Evolutionary conservation across 257 asterid genomes (phyloP).

Genomic region (Salvia splendens): DNA sequence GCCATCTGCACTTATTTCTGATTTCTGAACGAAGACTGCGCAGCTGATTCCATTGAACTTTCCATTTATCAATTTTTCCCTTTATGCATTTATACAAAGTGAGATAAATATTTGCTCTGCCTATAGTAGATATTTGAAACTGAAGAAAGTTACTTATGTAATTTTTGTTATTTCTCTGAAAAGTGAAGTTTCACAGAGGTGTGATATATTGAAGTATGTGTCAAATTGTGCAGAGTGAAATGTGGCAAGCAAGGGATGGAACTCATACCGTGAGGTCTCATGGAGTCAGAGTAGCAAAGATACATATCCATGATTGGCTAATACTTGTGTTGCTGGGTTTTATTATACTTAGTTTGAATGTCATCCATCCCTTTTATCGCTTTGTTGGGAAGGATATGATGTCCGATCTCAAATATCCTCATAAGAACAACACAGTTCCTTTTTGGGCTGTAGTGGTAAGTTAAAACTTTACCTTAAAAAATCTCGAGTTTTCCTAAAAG

Average conservation of each 20-base stretch:
- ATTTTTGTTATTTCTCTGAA: too few species aligned
- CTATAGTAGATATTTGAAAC: too few species aligned
- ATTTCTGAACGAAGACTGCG: not conserved
- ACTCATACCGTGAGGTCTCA: constrained; percentile 74
- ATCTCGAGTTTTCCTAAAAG: constrained; percentile 19
- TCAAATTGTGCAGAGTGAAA: constrained; percentile 50
- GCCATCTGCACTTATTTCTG: not conserved
- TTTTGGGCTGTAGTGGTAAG: constrained; percentile 76
- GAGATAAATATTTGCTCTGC: too few species aligned
- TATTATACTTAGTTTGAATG: constrained; percentile 43
- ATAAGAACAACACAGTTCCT: constrained; percentile 63
- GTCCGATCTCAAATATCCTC: constrained; percentile 76
- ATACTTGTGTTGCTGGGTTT: constrained; percentile 59
- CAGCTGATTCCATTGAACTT: not conserved
- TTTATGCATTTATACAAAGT: too few species aligned
- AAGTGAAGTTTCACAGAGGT: too few species aligned
- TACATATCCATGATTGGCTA: constrained; percentile 81
- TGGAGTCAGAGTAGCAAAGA: constrained; percentile 66
- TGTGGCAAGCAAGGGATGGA: constrained; percentile 57
- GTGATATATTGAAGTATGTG: not conserved
- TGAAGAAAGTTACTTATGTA: too few species aligned
- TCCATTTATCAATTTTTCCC: not conserved
- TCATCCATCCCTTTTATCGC: constrained; percentile 70
- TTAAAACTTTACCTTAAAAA: constrained; percentile 25
- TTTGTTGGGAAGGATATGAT: constrained; percentile 93